Percentiles rank a stretch among this genome's conserved stretches.
These are phyloP conservation scores for Suillus lakei DNA, from an alignment of 768 basidiomycete species.

Conservation along the genomic window DNA sequence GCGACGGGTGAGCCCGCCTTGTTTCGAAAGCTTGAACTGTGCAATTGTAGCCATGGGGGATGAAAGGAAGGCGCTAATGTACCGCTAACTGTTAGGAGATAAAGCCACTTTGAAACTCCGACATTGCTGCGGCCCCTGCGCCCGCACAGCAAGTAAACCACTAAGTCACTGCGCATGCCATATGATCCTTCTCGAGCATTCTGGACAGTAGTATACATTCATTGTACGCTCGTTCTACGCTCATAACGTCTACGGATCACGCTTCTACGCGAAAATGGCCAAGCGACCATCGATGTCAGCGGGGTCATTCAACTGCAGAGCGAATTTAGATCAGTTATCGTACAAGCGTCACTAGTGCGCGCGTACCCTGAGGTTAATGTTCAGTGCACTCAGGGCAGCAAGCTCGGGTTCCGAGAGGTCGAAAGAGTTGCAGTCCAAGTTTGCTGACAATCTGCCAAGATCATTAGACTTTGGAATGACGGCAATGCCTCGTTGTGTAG, in stretches of 20 bases:
- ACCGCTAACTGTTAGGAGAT: slow-evolving; percentile 17
- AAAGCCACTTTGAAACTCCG: slow-evolving; percentile 47
- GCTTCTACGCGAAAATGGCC: slow-evolving; percentile 68
- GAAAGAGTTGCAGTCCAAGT: slow-evolving; percentile 51
- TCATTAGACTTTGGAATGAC: slow-evolving; percentile 77
- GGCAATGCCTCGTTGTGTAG: slow-evolving; percentile 72
- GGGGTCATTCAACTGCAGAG: slow-evolving; percentile 68
- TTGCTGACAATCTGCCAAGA: slow-evolving; percentile 42
- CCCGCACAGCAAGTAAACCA: not conserved
- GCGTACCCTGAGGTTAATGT: slow-evolving; percentile 66
- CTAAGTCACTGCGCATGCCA: not conserved
- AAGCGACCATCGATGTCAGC: slow-evolving; percentile 66
- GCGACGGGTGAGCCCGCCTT: slow-evolving; percentile 62
- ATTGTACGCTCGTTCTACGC: slow-evolving; percentile 9
- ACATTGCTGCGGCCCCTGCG: slow-evolving; percentile 35
- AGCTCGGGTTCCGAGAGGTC: slow-evolving; percentile 64
- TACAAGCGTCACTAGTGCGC: not conserved
- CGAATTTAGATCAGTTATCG: slow-evolving; percentile 9
- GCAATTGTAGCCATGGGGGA: slow-evolving; percentile 42
- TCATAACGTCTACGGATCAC: slow-evolving; percentile 6
- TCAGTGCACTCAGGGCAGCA: slow-evolving; percentile 58
- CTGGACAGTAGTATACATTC: not conserved
- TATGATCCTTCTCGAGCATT: not conserved
- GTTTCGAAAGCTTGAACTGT: slow-evolving; percentile 70
- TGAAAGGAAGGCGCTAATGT: not conserved